Evolutionary conservation across 2,329 filamentous ascomycete genomes (phyloP), one percentile per base, ranked within the genome.

Genomic region (Trichophyton mentagrophytes): DNA sequence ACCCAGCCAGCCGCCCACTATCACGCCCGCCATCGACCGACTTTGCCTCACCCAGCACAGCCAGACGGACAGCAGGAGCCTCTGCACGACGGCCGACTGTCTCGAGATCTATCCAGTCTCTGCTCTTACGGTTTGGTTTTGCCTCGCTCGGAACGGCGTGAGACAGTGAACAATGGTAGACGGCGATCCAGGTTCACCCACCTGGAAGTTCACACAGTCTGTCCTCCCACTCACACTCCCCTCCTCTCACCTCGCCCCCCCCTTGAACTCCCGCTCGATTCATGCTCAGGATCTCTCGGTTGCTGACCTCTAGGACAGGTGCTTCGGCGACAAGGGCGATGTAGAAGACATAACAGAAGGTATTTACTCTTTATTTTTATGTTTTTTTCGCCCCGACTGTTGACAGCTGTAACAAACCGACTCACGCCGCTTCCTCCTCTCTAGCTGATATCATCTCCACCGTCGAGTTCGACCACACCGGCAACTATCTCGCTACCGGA

Each of bases 161-260:
- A 27, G 25, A 17, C 22, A 30, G 61, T 72, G 71, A 76, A 92
- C 87, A 80, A 96, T 97, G 91, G 91, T 93, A 81, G 91, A 96
- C 84, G 88, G 87, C 80, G 90, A 95, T 80, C 83, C 88, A 79
- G 90, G 85, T 82, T 87, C 89, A 79, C 91, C 91, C 74, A 97
- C 91, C 79, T 97, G 92, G 92, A 97, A 97, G 83, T 97, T 97
- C 80, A 97, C 92, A 77, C 92, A 97, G 91, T 95, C 88, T 77
- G 90, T 82, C 63, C 57, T 64, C 49, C 30, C 27, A 2, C 22
- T 22, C 22, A 22, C 22, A 22, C 22, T 22, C 22, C 22, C 22
- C 22, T 22, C 22, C n/a, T n/a, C n/a, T n/a, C n/a, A n/a, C n/a
- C n/a, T n/a, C n/a, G n/a, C 22, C 22, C 1, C 22, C 22, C 22